Evolutionary conservation across 148 eudicot species (phyloP).

Genomic region (Rhododendron henanense): DNA sequence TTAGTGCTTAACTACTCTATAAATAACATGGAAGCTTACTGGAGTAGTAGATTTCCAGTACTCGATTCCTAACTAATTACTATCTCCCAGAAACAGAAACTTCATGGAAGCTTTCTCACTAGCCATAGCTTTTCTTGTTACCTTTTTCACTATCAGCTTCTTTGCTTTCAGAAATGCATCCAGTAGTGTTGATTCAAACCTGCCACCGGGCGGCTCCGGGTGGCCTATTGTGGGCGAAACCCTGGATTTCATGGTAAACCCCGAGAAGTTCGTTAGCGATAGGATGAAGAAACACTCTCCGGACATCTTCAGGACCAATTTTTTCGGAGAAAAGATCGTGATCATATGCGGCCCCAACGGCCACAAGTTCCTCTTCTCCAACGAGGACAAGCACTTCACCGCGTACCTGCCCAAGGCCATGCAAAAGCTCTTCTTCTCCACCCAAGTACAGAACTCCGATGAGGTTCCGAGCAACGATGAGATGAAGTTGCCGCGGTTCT

Average conservation of each 20-base stretch:
- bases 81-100: too few relatives aligned
- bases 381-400: constrained; percentile 1
- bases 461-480: neutral
- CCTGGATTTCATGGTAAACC: neutral
- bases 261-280: neutral
- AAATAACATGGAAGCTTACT: too few relatives aligned
- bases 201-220: constrained; percentile 4
- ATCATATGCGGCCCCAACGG: constrained; percentile 1
- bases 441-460: neutral
- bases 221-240: neutral
- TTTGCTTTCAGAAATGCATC: neutral
- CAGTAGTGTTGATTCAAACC: neutral
- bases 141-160: neutral
- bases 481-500: neutral
- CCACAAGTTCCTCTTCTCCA: constrained; percentile 1
- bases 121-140: neutral
- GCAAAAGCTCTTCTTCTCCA: neutral
- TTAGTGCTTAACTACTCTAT: too few relatives aligned
- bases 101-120: constrained; percentile 9
- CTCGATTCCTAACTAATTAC: too few relatives aligned
- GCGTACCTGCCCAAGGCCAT: neutral
- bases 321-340: neutral
- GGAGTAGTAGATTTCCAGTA: too few relatives aligned
- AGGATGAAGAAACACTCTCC: neutral
- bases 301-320: neutral